These are phyloP conservation scores for Endothia cerciana DNA, from an alignment of 2,329 filamentous ascomycete species.

Conservation along the genomic window DNA sequence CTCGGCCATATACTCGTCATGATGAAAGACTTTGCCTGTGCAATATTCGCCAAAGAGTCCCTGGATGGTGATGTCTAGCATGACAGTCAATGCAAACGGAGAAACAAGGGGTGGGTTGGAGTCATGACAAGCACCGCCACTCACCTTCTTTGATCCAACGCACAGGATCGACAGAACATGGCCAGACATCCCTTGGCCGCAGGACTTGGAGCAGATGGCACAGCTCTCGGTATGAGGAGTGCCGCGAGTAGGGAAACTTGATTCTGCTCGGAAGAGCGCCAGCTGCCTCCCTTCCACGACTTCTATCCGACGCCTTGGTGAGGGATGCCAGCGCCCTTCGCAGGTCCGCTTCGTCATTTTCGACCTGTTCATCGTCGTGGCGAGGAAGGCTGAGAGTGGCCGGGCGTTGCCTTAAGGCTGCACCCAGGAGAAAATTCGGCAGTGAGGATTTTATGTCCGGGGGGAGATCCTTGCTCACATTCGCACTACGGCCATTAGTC, in stretches of 20 bases:
- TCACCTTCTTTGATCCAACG: slow-evolving; percentile 63
- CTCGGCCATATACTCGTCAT: slow-evolving; percentile 65
- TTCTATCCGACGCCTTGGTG: slow-evolving; percentile 5
- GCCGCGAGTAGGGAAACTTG: slow-evolving; percentile 82
- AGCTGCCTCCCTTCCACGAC: slow-evolving; percentile 24
- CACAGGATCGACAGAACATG: slow-evolving; percentile 72
- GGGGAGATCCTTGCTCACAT: slow-evolving; percentile 10
- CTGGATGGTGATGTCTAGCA: slow-evolving; percentile 62
- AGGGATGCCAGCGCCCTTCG: slow-evolving; percentile 20
- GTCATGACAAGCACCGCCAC: neutral
- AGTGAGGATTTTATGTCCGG: slow-evolving; percentile 31
- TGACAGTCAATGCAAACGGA: slow-evolving; percentile 3
- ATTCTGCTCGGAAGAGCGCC: slow-evolving; percentile 47
- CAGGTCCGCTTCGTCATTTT: slow-evolving; percentile 23
- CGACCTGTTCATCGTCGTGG: slow-evolving; percentile 33
- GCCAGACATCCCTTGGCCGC: slow-evolving; percentile 75
- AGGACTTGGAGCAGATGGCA: slow-evolving; percentile 71
- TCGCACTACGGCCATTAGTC: slow-evolving; percentile 1
- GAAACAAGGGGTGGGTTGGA: neutral
- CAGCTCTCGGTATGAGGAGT: slow-evolving; percentile 84
- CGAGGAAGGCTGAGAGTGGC: slow-evolving; percentile 19
- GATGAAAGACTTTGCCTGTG: slow-evolving; percentile 60
- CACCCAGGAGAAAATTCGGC: slow-evolving; percentile 11
- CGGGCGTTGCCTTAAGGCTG: slow-evolving; percentile 10
- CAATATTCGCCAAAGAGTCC: slow-evolving; percentile 74